phyloP scores from a whole-genome alignment of 108 stramenopile species.

The Conticribra weissflogii region DNA sequence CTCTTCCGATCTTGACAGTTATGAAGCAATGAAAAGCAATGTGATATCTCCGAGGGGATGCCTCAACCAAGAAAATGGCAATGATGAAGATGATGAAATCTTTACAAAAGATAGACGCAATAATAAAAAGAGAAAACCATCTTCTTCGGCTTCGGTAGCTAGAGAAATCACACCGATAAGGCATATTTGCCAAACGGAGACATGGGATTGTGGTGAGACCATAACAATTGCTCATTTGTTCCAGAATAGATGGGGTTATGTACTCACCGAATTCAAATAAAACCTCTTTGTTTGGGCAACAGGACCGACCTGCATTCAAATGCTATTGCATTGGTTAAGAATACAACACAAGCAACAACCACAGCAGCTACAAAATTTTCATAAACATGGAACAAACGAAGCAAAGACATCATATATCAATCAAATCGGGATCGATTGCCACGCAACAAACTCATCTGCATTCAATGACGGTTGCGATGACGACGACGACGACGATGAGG shows the following conservation, averaged over 20 bases:
- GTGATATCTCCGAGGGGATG: no score
- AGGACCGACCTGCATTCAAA: slow-evolving; percentile 64
- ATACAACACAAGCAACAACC: background rate
- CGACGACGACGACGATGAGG: slow-evolving; percentile 4
- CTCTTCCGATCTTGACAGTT: no score
- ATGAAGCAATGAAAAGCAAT: no score
- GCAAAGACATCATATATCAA: slow-evolving; percentile 7
- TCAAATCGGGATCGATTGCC: no score
- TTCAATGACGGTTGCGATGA: no score
- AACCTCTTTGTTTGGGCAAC: background rate
- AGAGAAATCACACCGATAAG: slow-evolving; percentile 20
- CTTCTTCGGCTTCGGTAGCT: no score
- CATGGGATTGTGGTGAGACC: slow-evolving; percentile 71
- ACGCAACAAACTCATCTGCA: no score
- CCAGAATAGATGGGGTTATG: background rate
- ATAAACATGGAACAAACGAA: background rate
- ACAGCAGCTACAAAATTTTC: background rate
- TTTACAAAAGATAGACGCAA: no score
- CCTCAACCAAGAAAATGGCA: no score
- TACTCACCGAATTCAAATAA: background rate
- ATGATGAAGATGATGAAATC: no score
- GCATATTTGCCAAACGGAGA: slow-evolving; percentile 53
- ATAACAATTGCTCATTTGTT: background rate
- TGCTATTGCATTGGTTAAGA: slow-evolving; percentile 56
- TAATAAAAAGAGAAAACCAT: no score